phyloP scores from a whole-genome alignment of 257 asterid genomes.

The Dorcoceras hygrometricum region DNA sequence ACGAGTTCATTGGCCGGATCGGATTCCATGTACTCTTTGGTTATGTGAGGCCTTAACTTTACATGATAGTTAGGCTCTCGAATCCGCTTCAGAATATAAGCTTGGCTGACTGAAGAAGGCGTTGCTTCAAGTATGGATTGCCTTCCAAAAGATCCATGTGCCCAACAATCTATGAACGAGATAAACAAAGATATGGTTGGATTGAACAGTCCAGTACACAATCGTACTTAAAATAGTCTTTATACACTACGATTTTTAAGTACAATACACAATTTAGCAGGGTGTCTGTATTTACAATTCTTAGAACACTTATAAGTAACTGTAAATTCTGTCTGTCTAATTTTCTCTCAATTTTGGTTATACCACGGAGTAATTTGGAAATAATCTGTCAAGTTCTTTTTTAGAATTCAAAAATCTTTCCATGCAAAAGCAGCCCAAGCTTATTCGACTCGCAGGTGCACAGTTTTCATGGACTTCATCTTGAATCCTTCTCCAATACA shows the following conservation, averaged over 20 bases:
- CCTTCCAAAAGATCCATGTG: slow-evolving; percentile 58
- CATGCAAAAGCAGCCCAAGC: not conserved
- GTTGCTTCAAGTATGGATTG: slow-evolving; percentile 58
- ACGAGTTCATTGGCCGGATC: slow-evolving; percentile 57
- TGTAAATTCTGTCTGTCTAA: too few species aligned
- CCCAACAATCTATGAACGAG: slow-evolving; percentile 50
- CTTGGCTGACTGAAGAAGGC: slow-evolving; percentile 53
- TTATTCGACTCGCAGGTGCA: not conserved
- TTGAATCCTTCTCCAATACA: not conserved
- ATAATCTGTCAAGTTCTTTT: not conserved
- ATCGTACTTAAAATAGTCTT: too few species aligned
- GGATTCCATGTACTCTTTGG: slow-evolving; percentile 43
- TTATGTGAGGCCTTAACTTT: slow-evolving; percentile 48
- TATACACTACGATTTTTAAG: too few species aligned
- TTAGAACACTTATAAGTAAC: too few species aligned
- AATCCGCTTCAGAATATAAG: slow-evolving; percentile 47
- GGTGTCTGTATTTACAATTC: too few species aligned
- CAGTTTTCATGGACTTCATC: not conserved
- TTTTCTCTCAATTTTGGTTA: too few species aligned
- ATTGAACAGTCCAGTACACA: too few species aligned
- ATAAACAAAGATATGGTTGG: not conserved
- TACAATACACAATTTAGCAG: too few species aligned
- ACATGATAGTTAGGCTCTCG: slow-evolving; percentile 58
- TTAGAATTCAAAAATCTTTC: not conserved
- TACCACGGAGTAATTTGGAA: too few species aligned